These are phyloP conservation scores for Coemansia interrupta DNA, from an alignment of 192 early-diverging fungal species.

Conservation along the genomic window DNA sequence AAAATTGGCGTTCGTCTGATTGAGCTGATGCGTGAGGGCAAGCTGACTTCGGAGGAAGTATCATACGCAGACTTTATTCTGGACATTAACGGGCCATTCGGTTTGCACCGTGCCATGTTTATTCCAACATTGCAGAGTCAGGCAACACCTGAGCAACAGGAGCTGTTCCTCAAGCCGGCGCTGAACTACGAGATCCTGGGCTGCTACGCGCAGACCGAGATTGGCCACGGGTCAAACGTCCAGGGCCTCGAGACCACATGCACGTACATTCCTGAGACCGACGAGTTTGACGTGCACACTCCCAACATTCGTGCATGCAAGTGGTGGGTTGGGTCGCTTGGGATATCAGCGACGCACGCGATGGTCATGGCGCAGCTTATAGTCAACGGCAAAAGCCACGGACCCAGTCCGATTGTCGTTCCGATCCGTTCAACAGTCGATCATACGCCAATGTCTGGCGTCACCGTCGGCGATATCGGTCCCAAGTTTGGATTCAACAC, in stretches of 20 bases:
- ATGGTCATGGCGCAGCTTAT: conserved; percentile 82
- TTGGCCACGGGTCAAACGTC: conserved; percentile 68
- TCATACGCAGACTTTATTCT: conserved; percentile 59
- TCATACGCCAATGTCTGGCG: conserved; percentile 70
- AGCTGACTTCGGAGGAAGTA: conserved; percentile 30
- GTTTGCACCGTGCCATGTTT: conserved; percentile 79
- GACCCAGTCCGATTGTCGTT: conserved; percentile 76
- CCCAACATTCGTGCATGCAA: conserved; percentile 75
- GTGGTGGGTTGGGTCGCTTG: conserved; percentile 86
- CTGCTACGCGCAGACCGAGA: conserved; percentile 84
- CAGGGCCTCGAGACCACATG: conserved; percentile 88
- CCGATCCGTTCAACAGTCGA: conserved; percentile 72
- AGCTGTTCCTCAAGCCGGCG: conserved; percentile 71
- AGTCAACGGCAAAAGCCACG: conserved; percentile 68
- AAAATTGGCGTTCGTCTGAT: conserved; percentile 61
- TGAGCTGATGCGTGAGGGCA: conserved; percentile 54
- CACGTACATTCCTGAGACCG: conserved; percentile 74
- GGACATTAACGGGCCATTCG: conserved; percentile 54
- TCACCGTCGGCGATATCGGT: conserved; percentile 84
- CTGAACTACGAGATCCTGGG: conserved; percentile 73
- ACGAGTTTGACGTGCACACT: conserved; percentile 83
- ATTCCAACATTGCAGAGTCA: conserved; percentile 74
- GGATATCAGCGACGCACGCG: conserved; percentile 75
- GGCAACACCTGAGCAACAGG: conserved; percentile 73
- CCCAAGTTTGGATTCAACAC: conserved; percentile 85